Percentiles rank a stretch among this genome's conserved stretches.
These are phyloP conservation scores for Moelleriella libera DNA, from an alignment of 2,329 filamentous ascomycete species.

Conservation along the genomic window DNA sequence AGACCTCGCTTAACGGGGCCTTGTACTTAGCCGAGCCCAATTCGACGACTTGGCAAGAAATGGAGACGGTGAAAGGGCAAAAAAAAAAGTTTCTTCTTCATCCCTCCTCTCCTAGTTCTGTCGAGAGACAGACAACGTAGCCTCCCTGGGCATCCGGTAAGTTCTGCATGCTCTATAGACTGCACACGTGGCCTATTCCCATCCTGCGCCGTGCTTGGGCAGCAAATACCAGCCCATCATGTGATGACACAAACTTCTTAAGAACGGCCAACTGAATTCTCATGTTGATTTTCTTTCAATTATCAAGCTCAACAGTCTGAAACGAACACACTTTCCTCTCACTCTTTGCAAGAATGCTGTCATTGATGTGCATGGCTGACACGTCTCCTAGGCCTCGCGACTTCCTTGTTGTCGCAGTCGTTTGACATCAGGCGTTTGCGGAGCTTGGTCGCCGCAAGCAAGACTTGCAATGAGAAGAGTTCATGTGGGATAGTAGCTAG, in stretches of 20 bases:
- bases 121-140: not conserved
- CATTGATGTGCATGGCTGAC: no score
- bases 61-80: not conserved
- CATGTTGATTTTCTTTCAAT: conserved; percentile 38
- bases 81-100: not conserved
- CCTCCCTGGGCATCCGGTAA: no score
- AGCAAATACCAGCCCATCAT: not conserved
- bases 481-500: no score
- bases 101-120: not conserved
- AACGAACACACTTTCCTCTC: conserved; percentile 1
- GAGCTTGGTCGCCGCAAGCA: no score
- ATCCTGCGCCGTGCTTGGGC: no score
- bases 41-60: not conserved
- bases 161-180: no score
- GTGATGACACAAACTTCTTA: conserved; percentile 46
- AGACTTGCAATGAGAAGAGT: no score
- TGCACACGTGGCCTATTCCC: no score
- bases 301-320: conserved; percentile 57
- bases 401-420: no score
- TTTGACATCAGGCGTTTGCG: no score
- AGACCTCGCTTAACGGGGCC: conserved; percentile 9
- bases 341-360: not conserved
- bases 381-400: no score
- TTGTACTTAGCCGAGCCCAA: conserved; percentile 5
- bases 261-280: conserved; percentile 51